Percentiles rank a stretch among this genome's conserved stretches.
Conservation (phyloP, 2,329 filamentous ascomycete genomes). For the Talaromyces funiculosus region DNA sequence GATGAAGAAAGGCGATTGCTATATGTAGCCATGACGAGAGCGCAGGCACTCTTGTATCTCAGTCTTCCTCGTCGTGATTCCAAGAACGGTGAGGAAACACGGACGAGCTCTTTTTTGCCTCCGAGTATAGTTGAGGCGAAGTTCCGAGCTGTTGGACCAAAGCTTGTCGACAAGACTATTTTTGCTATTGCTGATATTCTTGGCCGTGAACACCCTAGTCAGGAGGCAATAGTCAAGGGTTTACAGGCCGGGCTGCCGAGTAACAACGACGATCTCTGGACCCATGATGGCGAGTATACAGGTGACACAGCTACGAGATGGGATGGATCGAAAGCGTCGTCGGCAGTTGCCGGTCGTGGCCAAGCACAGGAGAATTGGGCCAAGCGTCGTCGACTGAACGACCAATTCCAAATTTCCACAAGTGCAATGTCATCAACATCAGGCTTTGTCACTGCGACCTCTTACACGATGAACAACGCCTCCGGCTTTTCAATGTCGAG, state of each 20-base stretch:
- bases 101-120: conserved; percentile 67
- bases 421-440: conserved; percentile 13
- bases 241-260: conserved; percentile 44
- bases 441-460: conserved; percentile 32
- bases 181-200: conserved; percentile 67
- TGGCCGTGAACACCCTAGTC: conserved; percentile 54
- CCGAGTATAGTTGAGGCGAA: conserved; percentile 47
- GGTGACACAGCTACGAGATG: conserved; percentile 33
- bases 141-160: conserved; percentile 62
- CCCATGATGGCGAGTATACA: conserved; percentile 54
- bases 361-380: conserved; percentile 15
- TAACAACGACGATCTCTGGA: conserved; percentile 63
- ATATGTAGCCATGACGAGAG: conserved; percentile 95
- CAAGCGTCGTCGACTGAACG: conserved; percentile 27
- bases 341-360: conserved; percentile 17
- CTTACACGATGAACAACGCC: conserved; percentile 59
- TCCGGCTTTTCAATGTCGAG: conserved; percentile 32
- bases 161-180: conserved; percentile 58
- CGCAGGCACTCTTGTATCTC: conserved; percentile 77
- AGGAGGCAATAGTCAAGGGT: conserved; percentile 49
- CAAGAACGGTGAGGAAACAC: conserved; percentile 54
- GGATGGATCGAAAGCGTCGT: conserved; percentile 25
- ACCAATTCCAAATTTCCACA: conserved; percentile 15
- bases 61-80: conserved; percentile 70
- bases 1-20: conserved; percentile 84